Base-by-base conservation (phyloP, 2,329 filamentous ascomycete genomes). In the Grosmannia serpens region DNA sequence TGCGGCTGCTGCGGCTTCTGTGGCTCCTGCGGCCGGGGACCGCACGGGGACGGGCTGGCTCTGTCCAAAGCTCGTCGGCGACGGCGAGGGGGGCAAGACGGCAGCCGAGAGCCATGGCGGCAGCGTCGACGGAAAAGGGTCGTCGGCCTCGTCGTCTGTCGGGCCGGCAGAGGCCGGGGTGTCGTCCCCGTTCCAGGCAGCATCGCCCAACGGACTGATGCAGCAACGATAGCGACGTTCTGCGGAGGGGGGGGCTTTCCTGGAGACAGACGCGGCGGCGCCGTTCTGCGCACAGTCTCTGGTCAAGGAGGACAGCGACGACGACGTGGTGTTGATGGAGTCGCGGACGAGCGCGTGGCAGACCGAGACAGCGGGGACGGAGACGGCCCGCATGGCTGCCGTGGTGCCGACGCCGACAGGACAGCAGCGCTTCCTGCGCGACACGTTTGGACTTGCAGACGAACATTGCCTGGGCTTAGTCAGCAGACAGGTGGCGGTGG, bases 141-240 rank as follows among this genome's bases (percentile, higher is more conserved):
- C 55, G 1, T 57, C 55, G 1, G 15, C 44, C 24, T 8, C 31
- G 17, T 53, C 59, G 8, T 55, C 58, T 3, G n/a, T 55, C 31
- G 38, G 47, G 3, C 29, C 60, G 11, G 55, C 54, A 1, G 62
- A 62, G 26, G 17, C 47, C 8, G 57, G 58, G 8, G 7, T 35
- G 33, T 58, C 58, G 31, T 62, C 62, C n/a, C 60, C 61, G 7
- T 63, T 63, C 22, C 20, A 54, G 10, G 35, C 47, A 17, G 20
- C 26, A 47, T 61, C 61, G 22, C 58, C 61, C 8, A 22, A 33
- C 24, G 38, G 15, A n/a, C 58, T 58, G 35, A 31, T 13, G 46
- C 22, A 11, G 9, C 29, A 44, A 20, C 55, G 3, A 4, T 33
- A 57, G 55, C n/a, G n/a, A 27, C 22, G 46, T 26, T 8, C 22